Evolutionary conservation across 352 stramenopile genomes (phyloP), one percentile per base, ranked within the genome.

Genomic region (Plasmopara muralis): DNA sequence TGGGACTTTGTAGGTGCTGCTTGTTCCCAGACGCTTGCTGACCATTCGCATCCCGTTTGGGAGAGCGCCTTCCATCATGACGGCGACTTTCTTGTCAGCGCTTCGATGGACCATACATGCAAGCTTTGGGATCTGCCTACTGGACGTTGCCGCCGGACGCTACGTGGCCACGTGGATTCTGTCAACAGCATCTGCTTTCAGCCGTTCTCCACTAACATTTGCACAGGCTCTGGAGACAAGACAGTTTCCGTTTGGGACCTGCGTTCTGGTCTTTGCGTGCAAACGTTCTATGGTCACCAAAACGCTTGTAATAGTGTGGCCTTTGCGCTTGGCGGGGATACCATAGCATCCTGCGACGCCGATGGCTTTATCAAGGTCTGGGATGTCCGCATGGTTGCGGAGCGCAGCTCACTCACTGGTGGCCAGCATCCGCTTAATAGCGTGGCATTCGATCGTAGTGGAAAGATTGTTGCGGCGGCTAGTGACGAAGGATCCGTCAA

Each of bases 161-260:
- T 98, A 42, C 87, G 93, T 10, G 93, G 92, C 7, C 93, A 98
- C 66, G 88, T 98, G 14, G 93, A 98, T 70, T 96, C 82, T 16
- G 93, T 98, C 60, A 98, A 98, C 64, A 70, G 77, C 16, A 82
- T 97, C 14, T 87, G 70, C 51, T 98, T 97, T 72, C 93, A 98
- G 73, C 93, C 89, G 13, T 97, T 83, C 62, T 93, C 87, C 9
- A 86, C 79, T 53, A 97, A 97, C 72, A 67, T 98, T 16, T 97
- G 86, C 73, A 97, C 90, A 3, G 89, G 75, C 39, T 95, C 83
- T 5, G 93, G 88, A 8, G 93, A 98, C 74, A 98, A 98, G 67
- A 98, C 93, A 9, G 71, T 98, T 6, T 97, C 84, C 41, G 81
- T 98, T 60, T 98, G 93, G 93, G 93, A 98, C 52, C 73, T 98